Percentiles rank a stretch among this genome's conserved stretches.
Evolutionary conservation across 805 yeast genomes (phyloP).

Genomic region (Kurtzmaniella fragi): DNA sequence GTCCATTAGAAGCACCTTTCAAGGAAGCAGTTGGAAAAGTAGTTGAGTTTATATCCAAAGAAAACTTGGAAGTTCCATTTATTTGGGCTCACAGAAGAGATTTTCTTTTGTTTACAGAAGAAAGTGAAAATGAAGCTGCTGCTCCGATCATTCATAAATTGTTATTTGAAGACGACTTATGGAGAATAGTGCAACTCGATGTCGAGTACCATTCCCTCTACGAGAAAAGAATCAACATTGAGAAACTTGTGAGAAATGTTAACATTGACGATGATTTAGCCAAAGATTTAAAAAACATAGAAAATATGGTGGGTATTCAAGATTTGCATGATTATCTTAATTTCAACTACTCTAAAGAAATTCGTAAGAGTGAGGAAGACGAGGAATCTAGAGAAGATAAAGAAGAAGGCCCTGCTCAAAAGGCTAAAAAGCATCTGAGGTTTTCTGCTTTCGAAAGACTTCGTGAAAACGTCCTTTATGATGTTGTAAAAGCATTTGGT

Average conservation of each 20-base stretch:
- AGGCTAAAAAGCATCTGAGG: constrained; percentile 51
- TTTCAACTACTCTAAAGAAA: constrained; percentile 60
- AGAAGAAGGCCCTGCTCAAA: constrained; percentile 14
- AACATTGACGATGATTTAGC: constrained; percentile 52
- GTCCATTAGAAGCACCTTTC: constrained; percentile 46
- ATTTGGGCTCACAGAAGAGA: constrained; percentile 96
- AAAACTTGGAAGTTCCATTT: constrained; percentile 86
- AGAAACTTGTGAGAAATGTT: constrained; percentile 50
- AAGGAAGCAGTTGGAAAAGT: constrained; percentile 65
- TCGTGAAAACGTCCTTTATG: constrained; percentile 56
- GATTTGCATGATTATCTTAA: constrained; percentile 81
- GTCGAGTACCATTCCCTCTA: constrained; percentile 81
- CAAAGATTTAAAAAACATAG: constrained; percentile 52
- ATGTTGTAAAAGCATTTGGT: constrained; percentile 67
- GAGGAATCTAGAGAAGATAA: constrained; percentile 9
- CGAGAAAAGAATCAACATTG: constrained; percentile 64
- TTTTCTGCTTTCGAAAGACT: constrained; percentile 62
- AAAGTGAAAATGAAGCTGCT: constrained; percentile 25
- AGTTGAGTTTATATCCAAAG: constrained; percentile 67
- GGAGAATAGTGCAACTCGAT: constrained; percentile 86
- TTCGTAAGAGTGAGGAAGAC: constrained; percentile 41
- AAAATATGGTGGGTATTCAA: constrained; percentile 72
- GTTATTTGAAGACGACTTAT: constrained; percentile 77
- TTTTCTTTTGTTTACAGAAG: constrained; percentile 59
- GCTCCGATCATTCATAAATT: constrained; percentile 43